Conservation (phyloP, 139 green algal genomes). For the Ulvella scutata region DNA sequence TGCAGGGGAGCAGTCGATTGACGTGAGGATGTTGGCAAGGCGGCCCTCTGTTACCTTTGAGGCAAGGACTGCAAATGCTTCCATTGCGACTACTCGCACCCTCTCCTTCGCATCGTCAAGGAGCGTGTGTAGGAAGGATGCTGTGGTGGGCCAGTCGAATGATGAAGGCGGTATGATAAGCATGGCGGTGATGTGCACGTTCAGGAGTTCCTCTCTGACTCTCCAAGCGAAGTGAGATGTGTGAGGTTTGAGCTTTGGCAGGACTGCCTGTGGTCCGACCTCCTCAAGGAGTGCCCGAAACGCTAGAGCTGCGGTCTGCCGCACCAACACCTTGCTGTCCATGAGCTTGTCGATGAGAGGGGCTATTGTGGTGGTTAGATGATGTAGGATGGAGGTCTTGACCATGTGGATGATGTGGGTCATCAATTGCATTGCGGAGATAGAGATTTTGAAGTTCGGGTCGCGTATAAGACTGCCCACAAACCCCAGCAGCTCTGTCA, state of each 20-base stretch:
- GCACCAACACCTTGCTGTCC: background rate
- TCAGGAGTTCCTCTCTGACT: background rate
- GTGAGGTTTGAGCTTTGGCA: background rate
- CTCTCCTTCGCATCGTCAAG: background rate
- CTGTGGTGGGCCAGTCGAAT: constrained; percentile 1
- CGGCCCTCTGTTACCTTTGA: background rate
- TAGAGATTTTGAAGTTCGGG: background rate
- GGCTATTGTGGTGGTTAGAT: background rate
- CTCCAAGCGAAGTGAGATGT: background rate
- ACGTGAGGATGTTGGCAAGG: constrained; percentile 5
- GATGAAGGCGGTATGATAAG: background rate
- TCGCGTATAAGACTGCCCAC: background rate
- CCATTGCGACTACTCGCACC: background rate
- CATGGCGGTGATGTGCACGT: background rate
- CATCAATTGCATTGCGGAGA: background rate
- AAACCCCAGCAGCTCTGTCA: background rate
- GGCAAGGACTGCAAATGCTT: background rate
- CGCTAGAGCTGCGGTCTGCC: background rate
- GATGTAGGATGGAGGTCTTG: background rate
- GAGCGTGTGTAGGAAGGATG: background rate
- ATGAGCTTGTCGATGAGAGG: background rate
- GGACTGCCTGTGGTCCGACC: background rate
- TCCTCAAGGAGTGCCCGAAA: background rate
- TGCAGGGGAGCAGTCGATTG: background rate
- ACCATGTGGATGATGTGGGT: background rate